Evolutionary conservation across 768 basidiomycete species (phyloP), one percentile per base, ranked within the genome.

Genomic region (Leccinum subtestaceum): DNA sequence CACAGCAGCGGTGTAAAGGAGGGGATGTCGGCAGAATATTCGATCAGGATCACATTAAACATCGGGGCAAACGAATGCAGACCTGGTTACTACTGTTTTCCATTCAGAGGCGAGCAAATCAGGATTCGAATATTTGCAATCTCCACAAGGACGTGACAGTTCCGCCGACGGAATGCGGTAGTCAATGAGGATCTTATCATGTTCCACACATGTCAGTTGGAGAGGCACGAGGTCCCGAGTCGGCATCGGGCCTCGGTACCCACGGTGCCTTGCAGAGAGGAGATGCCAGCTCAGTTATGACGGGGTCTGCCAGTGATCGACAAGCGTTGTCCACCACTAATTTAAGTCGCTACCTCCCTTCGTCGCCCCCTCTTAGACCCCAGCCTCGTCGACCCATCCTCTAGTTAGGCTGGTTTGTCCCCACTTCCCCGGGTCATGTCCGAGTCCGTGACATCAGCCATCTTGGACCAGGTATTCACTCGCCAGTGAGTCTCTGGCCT

Each of bases 401-500:
- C 38, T 25, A 55, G n/a, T 34, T 27, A 17, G 40, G 40, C 40
- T 43, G 40, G n/a, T 10, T 40, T 43, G 3, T 11, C n/a, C 19
- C 51, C 46, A 47, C 40, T 43, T 17, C 32, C 15, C 19, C 29
- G 31, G 51, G 32, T 29, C 55, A 67, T 67, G 63, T 51, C 66
- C 2, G 19, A 29, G 27, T 29, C 27, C 29, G 29, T 31, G 29
- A 36, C 56, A 19, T 2, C 65, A 17, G 5, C 1, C 4, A 8
- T 64, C 13, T 51, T 61, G 48, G 11, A 23, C n/a, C 64, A 55
- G 5, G 11, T 68, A 25, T 60, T 61, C 55, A 36, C 17, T 17
- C 67, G 65, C 65, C 69, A 56, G 67, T 69, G 36, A 58, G 67
- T 48, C 15, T 40, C 34, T 8, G 7, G 29, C 29, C 29, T 10